Base-by-base conservation (phyloP, 23 red algal genomes). In the Gracilariopsis chorda region DNA sequence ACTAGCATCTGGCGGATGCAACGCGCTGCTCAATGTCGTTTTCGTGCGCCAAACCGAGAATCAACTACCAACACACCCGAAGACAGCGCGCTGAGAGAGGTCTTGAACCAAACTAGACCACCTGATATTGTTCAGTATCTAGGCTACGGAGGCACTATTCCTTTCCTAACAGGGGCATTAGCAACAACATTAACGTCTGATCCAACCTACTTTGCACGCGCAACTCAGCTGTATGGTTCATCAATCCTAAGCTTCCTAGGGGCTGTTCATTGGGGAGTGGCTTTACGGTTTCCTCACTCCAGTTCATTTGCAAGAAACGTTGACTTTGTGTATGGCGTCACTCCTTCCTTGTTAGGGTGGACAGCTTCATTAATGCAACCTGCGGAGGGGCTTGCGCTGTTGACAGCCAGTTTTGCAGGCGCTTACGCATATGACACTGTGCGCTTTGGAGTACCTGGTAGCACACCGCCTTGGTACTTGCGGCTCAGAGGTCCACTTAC, bases 251-350 rank as follows among this genome's bases (percentile, higher is more conserved):
- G 73, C 35, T 93, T 93, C 40, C 80, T 93, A 0, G 90, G 90
- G 48, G 90, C 55, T 36, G 90, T 93, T 30, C 90, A 93, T 63
- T 93, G 90, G 90, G 90, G 90, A n/a, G 43, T 85, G 17, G 90
- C 90, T 4, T 42, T 93, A 7, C 79, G 56, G 12, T 47, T 33
- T 1, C 34, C 19, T 33, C 10, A 20, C 51, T 12, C 51, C 16
- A 24, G 36, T n/a, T 83, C 79, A 34, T 33, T 24, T 2, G 53
- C 79, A 44, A 49, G 53, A 65, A 71, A 44, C 19, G 42, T 39
- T n/a, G 71, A 91, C 48, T 81, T 91, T 47, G n/a, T 71, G 14
- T 80, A 71, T 32, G 51, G 49, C 14, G 87, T 91, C 19, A 81
- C 63, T 14, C 87, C 87, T 8, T 67, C 52, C n/a, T 40, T 91